Evolutionary conservation across 2,329 filamentous ascomycete species (phyloP), one percentile per base, ranked within the genome.

Genomic region (Ceratocystis cubensis): DNA sequence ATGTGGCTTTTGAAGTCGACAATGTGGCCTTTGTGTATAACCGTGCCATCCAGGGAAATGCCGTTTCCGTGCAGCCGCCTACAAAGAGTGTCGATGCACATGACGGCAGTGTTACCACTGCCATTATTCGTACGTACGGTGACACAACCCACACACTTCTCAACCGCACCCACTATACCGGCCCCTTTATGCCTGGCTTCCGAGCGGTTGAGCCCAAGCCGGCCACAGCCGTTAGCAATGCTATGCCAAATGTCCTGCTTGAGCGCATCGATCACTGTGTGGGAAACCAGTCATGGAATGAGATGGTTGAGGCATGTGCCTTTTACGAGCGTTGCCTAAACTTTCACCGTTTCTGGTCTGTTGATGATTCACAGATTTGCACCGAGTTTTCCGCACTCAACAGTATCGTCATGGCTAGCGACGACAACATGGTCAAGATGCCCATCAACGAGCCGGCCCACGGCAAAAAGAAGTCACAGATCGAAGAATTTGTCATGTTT

Each of bases 311-410:
- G 13, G 84, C 83, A 45, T 85, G 83, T 73, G 80, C 77, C 66
- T 86, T 89, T 76, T 97, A 96, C 79, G 92, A 96, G 78, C 84
- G 86, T 69, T 89, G 88, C 69, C 88, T 96, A 33, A 88, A 88
- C 65, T 96, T 96, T 83, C 91, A 96, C 79, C 89, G 92, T 71
- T 96, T 96, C 86, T 96, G 93, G 93, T 91, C 87, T 65, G 92
- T 96, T 67, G 93, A 96, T 75, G 93, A 96, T 80, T 88, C 85
- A 71, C 85, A 95, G 74, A 95, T 96, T 77, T 90, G 86, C 82
- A 96, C 89, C 70, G 91, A 96, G 74, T 96, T 90, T 82, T 91
- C 88, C 0, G 91, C 93, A 8, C 81, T 96, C 61, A 91, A 87
- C 77, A 89, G 85, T 73, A 86, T 96, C 72, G 93, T 96, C 73